A percentile compares a stretch with the other conserved stretches of the same genome.
These are phyloP conservation scores for Pleurotus tuber-regium DNA, from an alignment of 768 basidiomycete genomes.

Conservation along the genomic window DNA sequence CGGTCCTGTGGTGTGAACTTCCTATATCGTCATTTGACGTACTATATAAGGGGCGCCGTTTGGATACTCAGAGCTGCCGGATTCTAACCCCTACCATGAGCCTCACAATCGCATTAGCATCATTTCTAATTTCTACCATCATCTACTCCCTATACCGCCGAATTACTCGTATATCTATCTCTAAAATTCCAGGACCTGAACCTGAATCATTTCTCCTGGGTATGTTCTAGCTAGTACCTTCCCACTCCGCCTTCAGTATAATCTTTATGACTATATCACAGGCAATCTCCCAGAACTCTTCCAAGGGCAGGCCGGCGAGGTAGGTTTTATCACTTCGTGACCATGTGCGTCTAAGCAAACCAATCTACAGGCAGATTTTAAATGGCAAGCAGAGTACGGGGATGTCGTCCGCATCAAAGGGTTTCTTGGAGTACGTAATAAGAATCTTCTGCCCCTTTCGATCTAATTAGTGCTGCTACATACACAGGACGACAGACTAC, in stretches of 20 bases:
- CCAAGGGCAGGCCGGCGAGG: slow-evolving; percentile 45
- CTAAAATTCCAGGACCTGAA: slow-evolving; percentile 47
- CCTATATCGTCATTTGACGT: no score
- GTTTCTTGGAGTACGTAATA: slow-evolving; percentile 40
- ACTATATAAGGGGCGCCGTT: no score
- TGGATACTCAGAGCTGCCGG: no score
- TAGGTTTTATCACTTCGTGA: background rate
- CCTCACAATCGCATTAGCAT: background rate
- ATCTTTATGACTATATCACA: slow-evolving; percentile 17
- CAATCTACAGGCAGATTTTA: slow-evolving; percentile 42
- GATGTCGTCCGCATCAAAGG: slow-evolving; percentile 51
- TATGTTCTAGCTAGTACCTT: no score
- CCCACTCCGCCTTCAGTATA: background rate
- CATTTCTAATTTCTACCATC: slow-evolving; percentile 5
- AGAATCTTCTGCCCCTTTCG: background rate
- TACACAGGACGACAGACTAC: slow-evolving; percentile 48
- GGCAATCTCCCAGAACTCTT: slow-evolving; percentile 50
- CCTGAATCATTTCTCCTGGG: slow-evolving; percentile 49
- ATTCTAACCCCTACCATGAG: no score
- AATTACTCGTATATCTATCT: slow-evolving; percentile 36
- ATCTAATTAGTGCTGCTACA: slow-evolving; percentile 2
- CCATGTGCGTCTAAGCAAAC: background rate
- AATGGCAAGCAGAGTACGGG: slow-evolving; percentile 47
- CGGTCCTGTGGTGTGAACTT: no score
- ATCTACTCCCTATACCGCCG: slow-evolving; percentile 32